Evolutionary conservation across 768 basidiomycete species (phyloP).

Genomic region (Phaeotremella skinneri): DNA sequence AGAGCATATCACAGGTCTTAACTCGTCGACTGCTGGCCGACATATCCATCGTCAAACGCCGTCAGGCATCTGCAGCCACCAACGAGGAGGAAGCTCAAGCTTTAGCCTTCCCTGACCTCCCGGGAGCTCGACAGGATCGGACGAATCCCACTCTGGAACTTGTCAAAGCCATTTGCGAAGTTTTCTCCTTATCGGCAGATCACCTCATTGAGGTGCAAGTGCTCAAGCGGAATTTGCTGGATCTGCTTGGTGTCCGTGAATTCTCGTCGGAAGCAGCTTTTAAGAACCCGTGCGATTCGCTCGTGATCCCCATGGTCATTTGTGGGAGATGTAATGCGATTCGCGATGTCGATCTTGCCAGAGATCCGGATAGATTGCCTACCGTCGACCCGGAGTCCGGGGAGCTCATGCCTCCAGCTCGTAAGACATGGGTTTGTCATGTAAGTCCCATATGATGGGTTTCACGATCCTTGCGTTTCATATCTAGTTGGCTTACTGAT

Average conservation of each 20-base stretch:
- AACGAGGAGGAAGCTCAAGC: conserved; percentile 57
- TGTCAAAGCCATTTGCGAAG: conserved; percentile 79
- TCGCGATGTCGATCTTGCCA: conserved; percentile 91
- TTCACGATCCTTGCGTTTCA: no score
- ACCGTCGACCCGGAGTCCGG: conserved; percentile 40
- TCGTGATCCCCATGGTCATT: conserved; percentile 79
- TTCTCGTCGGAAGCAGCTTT: conserved; percentile 82
- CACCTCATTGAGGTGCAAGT: conserved; percentile 81
- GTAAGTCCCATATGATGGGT: conserved; percentile 30
- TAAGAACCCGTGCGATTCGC: conserved; percentile 78
- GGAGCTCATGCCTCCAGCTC: conserved; percentile 53
- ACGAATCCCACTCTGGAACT: conserved; percentile 83
- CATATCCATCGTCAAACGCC: conserved; percentile 60
- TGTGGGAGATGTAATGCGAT: conserved; percentile 81
- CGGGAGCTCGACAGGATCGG: conserved; percentile 77
- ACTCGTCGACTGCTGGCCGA: conserved; percentile 74
- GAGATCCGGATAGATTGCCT: conserved; percentile 79
- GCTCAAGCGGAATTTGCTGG: conserved; percentile 81
- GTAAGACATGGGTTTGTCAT: conserved; percentile 51
- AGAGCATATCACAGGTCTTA: conserved; percentile 75
- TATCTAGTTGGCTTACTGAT: background rate
- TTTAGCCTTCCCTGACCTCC: conserved; percentile 78
- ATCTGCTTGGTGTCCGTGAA: conserved; percentile 79
- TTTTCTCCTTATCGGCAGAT: conserved; percentile 75
- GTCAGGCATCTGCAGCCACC: conserved; percentile 58